A percentile compares a stretch with the other conserved stretches of the same genome.
These are phyloP conservation scores for Alternaria postmessia DNA, from an alignment of 2,329 filamentous ascomycete species.

Conservation along the genomic window DNA sequence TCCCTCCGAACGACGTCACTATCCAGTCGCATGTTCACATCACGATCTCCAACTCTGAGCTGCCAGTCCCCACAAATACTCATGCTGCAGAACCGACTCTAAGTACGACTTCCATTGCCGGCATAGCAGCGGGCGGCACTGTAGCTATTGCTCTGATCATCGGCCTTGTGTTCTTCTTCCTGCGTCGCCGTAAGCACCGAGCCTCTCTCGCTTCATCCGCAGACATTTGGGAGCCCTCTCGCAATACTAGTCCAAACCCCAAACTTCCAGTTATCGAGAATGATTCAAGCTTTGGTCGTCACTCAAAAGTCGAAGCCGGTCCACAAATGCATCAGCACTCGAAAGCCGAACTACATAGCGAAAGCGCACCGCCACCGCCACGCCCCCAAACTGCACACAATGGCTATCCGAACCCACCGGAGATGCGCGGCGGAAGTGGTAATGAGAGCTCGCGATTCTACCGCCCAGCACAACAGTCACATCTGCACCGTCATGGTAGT, in stretches of 20 bases:
- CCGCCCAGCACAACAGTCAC: not conserved
- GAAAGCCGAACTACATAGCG: not conserved
- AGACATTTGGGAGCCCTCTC: conserved; percentile 6
- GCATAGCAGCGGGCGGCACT: conserved; percentile 25
- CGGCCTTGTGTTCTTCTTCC: conserved; percentile 17
- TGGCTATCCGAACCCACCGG: not conserved
- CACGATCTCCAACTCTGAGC: not conserved
- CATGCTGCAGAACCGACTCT: not conserved
- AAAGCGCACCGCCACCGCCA: not conserved
- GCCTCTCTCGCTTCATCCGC: not conserved
- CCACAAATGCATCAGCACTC: not conserved
- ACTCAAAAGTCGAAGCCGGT: not conserved
- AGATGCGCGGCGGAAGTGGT: not conserved
- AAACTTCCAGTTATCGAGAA: not conserved
- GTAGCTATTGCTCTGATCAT: conserved; percentile 16
- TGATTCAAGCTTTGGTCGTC: not conserved
- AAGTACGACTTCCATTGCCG: conserved; percentile 24
- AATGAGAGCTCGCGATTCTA: not conserved
- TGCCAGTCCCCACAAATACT: not conserved
- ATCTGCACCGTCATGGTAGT: not conserved
- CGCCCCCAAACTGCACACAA: not conserved
- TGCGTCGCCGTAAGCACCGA: conserved; percentile 15
- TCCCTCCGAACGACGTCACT: not conserved
- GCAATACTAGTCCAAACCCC: not conserved
- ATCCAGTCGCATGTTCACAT: not conserved